These are phyloP conservation scores for Discostella stelligera DNA, from an alignment of 352 stramenopile genomes.

Conservation along the genomic window DNA sequence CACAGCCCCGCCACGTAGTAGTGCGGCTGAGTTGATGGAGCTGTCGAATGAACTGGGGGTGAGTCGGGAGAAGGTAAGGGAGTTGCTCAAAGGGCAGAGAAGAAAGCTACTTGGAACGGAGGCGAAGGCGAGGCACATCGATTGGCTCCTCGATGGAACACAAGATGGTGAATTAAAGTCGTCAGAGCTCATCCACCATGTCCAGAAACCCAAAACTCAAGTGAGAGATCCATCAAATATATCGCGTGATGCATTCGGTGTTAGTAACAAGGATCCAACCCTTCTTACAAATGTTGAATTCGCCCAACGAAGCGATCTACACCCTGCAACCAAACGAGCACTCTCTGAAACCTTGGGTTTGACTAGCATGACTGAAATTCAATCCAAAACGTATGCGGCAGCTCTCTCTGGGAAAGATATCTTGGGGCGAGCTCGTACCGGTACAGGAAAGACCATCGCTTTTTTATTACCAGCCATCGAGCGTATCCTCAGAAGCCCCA, in stretches of 20 bases:
- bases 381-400: constrained; percentile 84
- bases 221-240: neutral
- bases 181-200: neutral
- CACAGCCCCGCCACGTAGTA: neutral
- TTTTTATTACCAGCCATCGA: constrained; percentile 89
- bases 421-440: constrained; percentile 31
- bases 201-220: neutral
- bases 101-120: constrained; percentile 9
- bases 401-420: constrained; percentile 32
- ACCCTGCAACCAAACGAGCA: constrained; percentile 51
- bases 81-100: constrained; percentile 23
- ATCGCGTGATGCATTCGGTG: neutral
- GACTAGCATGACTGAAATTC: constrained; percentile 86
- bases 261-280: constrained; percentile 14
- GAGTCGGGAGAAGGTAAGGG: constrained; percentile 16
- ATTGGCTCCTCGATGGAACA: constrained; percentile 32
- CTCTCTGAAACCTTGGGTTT: constrained; percentile 87
- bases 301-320: constrained; percentile 16
- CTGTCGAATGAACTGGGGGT: constrained; percentile 11
- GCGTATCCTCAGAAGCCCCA: constrained; percentile 33
- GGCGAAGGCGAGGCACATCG: constrained; percentile 22
- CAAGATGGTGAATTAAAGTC: neutral
- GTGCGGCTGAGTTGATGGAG: constrained; percentile 17
- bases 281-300: constrained; percentile 31
- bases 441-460: constrained; percentile 80